Evolutionary conservation across 176 grass and related monocot genomes (phyloP), one percentile per base, ranked within the genome.

Genomic region (Hyparrhenia diplandra): DNA sequence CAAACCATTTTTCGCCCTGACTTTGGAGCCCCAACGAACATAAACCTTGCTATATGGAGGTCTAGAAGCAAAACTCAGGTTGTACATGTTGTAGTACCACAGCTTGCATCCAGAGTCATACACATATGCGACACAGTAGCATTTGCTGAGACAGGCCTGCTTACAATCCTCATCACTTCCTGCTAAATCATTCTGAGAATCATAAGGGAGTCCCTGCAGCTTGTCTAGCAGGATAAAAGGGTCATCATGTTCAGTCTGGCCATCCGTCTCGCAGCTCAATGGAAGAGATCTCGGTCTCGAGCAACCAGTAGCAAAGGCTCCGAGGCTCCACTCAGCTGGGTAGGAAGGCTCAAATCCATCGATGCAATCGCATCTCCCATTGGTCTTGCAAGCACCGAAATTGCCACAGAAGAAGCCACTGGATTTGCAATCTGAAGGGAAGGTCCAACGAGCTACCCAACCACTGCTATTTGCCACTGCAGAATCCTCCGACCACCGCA

Each of bases 391-490:
- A 45, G 30, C 57, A 47, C 87, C 87, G 14, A 88, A 88, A 30
- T 40, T 32, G 4, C 87, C 87, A 25, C 81, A 88, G 81, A 88
- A 84, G 76, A 92, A 86, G 13, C 40, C 74, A 8, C 76, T 30
- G 45, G 83, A 74, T 58, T 85, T 85, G 34, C 90, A 92, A 21
- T 83, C 74, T 14, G 77, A 85, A 27, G 80, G 75, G 60, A 86
- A 89, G 23, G 47, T 79, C 68, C 83, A 86, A 64, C 29, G 67
- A 83, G 78, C 11, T 13, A 88, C 75, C 51, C 67, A 88, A 5
- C 74, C 86, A 24, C 72, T 86, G 7, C 6, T n/a, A 5, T 80
- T 81, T 16, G 20, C 82, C 58, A 3, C 77, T 83, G 61, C 18
- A 47, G 76, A 46, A 34, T 32, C 60, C 27, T 66, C 76, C 2